Evolutionary conservation across 2,329 filamentous ascomycete genomes (phyloP).

Genomic region (Colletotrichum orchidophilum): DNA sequence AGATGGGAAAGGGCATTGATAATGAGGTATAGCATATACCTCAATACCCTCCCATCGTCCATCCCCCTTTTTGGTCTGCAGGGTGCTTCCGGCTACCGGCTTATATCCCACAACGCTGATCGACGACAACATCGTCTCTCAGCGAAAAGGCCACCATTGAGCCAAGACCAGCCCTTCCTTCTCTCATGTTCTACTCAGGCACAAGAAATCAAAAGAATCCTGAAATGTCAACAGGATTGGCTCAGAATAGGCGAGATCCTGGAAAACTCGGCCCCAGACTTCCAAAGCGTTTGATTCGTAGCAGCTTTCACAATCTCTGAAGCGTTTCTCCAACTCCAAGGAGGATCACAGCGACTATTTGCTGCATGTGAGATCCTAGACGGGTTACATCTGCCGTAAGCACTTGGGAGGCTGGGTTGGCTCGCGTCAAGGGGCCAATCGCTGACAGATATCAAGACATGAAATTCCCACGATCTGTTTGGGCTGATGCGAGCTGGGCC

Average conservation of each 20-base stretch:
- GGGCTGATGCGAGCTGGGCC: background rate
- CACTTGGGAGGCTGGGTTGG: constrained; percentile 19
- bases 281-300: background rate
- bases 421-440: constrained; percentile 12
- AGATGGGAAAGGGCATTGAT: background rate
- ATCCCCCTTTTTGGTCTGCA: background rate
- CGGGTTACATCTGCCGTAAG: constrained; percentile 32
- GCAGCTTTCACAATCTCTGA: background rate
- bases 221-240: background rate
- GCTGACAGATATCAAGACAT: background rate
- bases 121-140: background rate
- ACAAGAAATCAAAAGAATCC: background rate
- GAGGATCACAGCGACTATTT: background rate
- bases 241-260: background rate
- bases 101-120: constrained; percentile 16
- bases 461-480: background rate
- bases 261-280: background rate
- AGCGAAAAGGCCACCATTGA: background rate
- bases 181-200: no score
- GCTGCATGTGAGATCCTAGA: constrained; percentile 25
- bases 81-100: background rate
- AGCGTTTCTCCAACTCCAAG: background rate
- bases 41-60: background rate
- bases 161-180: background rate
- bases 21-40: background rate